These are phyloP conservation scores for Lepidium africanum DNA, from an alignment of 345 rosid genomes.

Conservation along the genomic window DNA sequence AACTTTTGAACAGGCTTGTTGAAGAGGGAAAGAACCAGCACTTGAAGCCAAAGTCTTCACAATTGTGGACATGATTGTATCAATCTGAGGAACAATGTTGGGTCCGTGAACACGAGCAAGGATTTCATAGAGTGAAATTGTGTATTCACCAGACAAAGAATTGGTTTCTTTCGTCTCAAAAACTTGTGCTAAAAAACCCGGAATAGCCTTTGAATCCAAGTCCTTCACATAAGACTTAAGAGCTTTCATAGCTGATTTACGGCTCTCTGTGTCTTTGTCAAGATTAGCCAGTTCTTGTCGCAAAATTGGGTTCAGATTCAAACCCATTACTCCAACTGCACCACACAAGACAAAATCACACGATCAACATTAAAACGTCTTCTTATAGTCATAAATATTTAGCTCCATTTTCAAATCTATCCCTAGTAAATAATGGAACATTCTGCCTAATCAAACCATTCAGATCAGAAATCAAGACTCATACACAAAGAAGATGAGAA, in stretches of 20 bases:
- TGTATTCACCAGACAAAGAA: constrained; percentile 76
- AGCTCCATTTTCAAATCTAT: no score
- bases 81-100: constrained; percentile 88
- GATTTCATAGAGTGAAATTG: constrained; percentile 88
- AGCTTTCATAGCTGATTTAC: constrained; percentile 90
- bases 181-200: constrained; percentile 79
- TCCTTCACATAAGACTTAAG: constrained; percentile 79
- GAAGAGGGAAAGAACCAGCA: constrained; percentile 92
- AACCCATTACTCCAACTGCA: constrained; percentile 39
- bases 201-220: constrained; percentile 86
- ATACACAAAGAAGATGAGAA: no score
- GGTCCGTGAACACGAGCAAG: constrained; percentile 94
- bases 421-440: no score
- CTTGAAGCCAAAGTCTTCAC: constrained; percentile 82
- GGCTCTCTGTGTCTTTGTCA: constrained; percentile 85
- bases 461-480: no score
- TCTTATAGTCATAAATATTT: no score
- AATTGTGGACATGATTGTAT: constrained; percentile 73
- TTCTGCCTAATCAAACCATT: no score
- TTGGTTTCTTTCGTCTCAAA: constrained; percentile 93
- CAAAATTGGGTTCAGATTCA: constrained; percentile 61
- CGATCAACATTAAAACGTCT: no score
- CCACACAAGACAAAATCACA: background rate
- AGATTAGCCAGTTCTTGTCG: constrained; percentile 81
- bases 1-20: constrained; percentile 95